Evolutionary conservation across 345 rosid species (phyloP).

Genomic region (Rhizophora mangle): DNA sequence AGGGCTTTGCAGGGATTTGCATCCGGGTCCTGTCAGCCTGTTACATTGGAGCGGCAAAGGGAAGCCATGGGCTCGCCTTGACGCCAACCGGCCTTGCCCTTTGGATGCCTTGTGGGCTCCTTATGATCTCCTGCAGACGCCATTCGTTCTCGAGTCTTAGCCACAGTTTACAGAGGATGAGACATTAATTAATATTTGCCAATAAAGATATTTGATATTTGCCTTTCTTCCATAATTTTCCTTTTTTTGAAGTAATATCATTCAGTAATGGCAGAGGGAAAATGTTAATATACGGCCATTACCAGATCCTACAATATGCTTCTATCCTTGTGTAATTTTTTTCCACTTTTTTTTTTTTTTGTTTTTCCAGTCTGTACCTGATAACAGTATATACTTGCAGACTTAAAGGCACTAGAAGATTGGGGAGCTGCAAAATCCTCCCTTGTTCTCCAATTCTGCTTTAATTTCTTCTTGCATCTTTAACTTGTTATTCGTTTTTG

Average conservation of each 20-base stretch:
- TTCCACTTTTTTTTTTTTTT: background rate
- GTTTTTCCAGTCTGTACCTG: constrained; percentile 6
- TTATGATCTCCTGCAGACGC: constrained; percentile 34
- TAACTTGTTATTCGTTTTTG: no score
- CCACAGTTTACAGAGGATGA: background rate
- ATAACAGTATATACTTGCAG: background rate
- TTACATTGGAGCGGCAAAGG: constrained; percentile 52
- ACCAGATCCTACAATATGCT: background rate
- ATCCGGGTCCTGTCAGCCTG: constrained; percentile 43
- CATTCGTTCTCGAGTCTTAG: constrained; percentile 24
- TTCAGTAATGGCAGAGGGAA: constrained; percentile 1
- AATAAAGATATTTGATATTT: background rate
- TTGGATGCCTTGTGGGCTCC: constrained; percentile 43
- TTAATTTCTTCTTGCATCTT: background rate
- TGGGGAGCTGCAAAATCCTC: background rate
- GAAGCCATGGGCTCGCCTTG: constrained; percentile 40
- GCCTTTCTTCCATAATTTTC: no score
- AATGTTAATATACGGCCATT: constrained; percentile 15
- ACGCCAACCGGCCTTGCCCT: constrained; percentile 31
- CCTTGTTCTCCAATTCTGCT: background rate
- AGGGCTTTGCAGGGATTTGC: constrained; percentile 37
- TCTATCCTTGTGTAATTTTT: no score
- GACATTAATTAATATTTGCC: background rate
- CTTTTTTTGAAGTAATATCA: background rate
- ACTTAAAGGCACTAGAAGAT: no score